A percentile compares a stretch with the other conserved stretches of the same genome.
These are phyloP conservation scores for Starmera amethionina DNA, from an alignment of 805 yeast species.

Conservation along the genomic window DNA sequence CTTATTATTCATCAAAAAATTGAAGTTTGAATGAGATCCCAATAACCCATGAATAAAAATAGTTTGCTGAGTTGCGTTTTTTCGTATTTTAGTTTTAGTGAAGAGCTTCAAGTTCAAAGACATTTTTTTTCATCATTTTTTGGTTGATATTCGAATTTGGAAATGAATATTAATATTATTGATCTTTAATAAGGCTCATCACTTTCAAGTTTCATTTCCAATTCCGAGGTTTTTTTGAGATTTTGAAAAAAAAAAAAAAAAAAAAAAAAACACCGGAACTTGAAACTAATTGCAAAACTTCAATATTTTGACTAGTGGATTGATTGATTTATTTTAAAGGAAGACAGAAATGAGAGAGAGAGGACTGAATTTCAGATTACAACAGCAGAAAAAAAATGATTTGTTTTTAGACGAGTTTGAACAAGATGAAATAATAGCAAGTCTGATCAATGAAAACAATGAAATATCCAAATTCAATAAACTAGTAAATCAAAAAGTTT, in stretches of 20 bases:
- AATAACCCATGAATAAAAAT: conserved; percentile 43
- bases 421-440: conserved; percentile 20
- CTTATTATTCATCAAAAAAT: conserved; percentile 26
- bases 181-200: no score
- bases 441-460: conserved; percentile 15
- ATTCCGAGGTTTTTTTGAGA: no score
- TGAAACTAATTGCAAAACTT: no score
- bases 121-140: conserved; percentile 1
- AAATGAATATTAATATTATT: no score
- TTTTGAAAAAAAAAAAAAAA: no score
- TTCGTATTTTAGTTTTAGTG: neutral
- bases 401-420: conserved; percentile 19
- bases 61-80: conserved; percentile 19
- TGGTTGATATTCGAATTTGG: neutral
- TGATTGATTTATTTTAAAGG: neutral
- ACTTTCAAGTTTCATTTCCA: no score
- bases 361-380: conserved; percentile 1
- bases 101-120: neutral
- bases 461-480: conserved; percentile 7
- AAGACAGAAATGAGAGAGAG: conserved; percentile 8
- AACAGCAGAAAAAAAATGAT: conserved; percentile 1
- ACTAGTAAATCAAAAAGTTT: conserved; percentile 10
- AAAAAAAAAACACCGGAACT: no score
- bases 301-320: no score
- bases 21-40: conserved; percentile 33